Conservation (phyloP, 2,329 filamentous ascomycete genomes). For the Penicillium sp. region DNA sequence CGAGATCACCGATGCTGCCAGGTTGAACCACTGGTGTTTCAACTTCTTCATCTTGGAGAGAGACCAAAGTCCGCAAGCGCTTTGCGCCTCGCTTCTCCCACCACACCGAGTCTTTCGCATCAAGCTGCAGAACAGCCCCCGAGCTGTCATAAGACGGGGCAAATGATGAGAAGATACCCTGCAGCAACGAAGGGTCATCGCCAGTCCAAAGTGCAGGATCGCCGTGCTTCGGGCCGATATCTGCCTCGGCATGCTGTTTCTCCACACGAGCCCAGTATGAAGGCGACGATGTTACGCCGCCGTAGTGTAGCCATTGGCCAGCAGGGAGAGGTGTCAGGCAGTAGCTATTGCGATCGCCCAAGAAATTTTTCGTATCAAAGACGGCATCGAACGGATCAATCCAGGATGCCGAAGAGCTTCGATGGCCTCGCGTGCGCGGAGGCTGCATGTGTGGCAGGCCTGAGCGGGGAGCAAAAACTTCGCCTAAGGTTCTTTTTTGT, state of each 20-base stretch:
- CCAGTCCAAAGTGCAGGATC: conserved; percentile 40
- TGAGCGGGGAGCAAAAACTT: conserved; percentile 51
- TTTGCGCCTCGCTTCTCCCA: conserved; percentile 52
- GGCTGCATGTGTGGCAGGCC: conserved; percentile 48
- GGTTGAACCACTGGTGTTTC: conserved; percentile 34
- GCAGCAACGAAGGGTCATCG: conserved; percentile 46
- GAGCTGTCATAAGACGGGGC: conserved; percentile 56
- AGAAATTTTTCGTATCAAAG: conserved; percentile 41
- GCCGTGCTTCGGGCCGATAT: conserved; percentile 31
- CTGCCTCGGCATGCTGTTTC: conserved; percentile 38
- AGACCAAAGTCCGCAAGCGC: conserved; percentile 46
- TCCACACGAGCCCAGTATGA: conserved; percentile 47
- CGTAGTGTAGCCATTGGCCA: conserved; percentile 53
- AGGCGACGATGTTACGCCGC: conserved; percentile 45
- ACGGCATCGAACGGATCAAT: conserved; percentile 50
- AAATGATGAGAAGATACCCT: conserved; percentile 56
- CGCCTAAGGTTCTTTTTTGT: conserved; percentile 49
- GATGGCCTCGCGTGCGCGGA: conserved; percentile 47
- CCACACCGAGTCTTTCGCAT: conserved; percentile 53
- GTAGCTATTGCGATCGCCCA: conserved; percentile 49
- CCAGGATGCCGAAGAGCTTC: conserved; percentile 44
- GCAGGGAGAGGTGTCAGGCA: conserved; percentile 48
- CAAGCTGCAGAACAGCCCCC: conserved; percentile 49
- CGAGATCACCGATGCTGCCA: conserved; percentile 44
- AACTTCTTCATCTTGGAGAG: conserved; percentile 33